Base-by-base conservation (phyloP, 768 basidiomycete genomes). In the Trametes cubensis region DNA sequence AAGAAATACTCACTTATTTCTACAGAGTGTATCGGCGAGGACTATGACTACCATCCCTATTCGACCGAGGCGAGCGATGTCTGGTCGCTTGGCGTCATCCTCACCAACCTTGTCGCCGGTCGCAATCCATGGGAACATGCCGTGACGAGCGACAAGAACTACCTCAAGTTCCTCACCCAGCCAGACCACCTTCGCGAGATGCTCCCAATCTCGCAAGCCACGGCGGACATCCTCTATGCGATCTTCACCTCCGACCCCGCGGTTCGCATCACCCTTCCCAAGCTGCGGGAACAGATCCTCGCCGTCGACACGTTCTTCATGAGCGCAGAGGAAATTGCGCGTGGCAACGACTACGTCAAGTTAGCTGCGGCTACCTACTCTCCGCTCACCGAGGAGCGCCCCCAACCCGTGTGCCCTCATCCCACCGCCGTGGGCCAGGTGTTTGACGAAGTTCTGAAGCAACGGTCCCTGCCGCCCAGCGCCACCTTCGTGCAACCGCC, bases 161-260 rank as follows among this genome's bases (percentile, higher is more conserved):
- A 81, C 75, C 65, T 74, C 34, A 74, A 76, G n/a, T 85, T 73
- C 72, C 70, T 83, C 51, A 68, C 72, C 55, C 75, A 82, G 67
- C 75, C 77, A 25, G 71, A 77, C 61, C 83, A 80, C 72, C 76
- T 86, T 17, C 78, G 77, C 45, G 42, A 63, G 44, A 80, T 81
- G 70, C 76, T 86, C 4, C 83, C 82, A 48, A 80, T 86, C 73
- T 84, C 84, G 6, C 61, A 70, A 20, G 74, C 72, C 38, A 75
- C 79, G 54, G 77, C 81, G 70, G 69, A 72, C 10, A 75, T 85
- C 60, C 76, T 86, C 58, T 76, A 78, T 52, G 74, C 74, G 38
- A 77, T 92, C 62, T 94, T 95, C 76, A 74, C 78, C n/a, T 73
- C 87, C 54, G 84, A 90, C 69, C 86, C 90, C 4, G 60, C 75